Percentiles rank a stretch among this genome's conserved stretches.
These are phyloP conservation scores for Eimeria sp. DNA, from an alignment of 169 alveolate species.

Conservation along the genomic window DNA sequence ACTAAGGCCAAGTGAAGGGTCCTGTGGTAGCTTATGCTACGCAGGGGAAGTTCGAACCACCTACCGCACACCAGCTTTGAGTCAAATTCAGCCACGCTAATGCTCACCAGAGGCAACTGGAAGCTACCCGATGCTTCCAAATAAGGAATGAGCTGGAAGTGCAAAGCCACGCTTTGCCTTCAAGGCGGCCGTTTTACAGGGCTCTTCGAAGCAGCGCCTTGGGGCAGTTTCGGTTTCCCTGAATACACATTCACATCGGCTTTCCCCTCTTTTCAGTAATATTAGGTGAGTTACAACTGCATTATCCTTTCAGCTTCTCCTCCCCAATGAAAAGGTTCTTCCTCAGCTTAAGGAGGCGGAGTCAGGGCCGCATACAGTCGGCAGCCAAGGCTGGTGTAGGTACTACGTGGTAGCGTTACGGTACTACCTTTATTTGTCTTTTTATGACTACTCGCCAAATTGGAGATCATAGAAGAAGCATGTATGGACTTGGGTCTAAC, in stretches of 20 bases:
- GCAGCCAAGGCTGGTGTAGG: slow-evolving; percentile 2
- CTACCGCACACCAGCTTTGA: background rate
- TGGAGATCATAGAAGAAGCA: background rate
- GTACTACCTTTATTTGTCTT: background rate
- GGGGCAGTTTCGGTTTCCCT: background rate
- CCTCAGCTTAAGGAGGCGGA: background rate
- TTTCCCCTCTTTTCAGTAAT: background rate
- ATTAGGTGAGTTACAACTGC: background rate
- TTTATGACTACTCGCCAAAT: slow-evolving; percentile 8
- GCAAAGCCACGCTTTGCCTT: background rate
- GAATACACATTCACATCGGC: background rate
- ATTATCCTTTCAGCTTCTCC: background rate
- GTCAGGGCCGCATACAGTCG: slow-evolving; percentile 39
- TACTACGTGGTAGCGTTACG: background rate
- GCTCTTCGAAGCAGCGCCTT: background rate
- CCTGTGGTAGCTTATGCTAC: background rate
- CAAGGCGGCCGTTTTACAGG: background rate
- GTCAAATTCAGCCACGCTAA: background rate
- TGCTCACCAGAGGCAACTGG: background rate
- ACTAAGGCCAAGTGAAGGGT: background rate
- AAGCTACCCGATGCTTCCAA: background rate
- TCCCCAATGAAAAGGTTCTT: background rate
- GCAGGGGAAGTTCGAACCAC: background rate
- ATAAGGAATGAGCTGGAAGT: background rate
- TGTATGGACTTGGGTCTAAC: background rate